phyloP scores from a whole-genome alignment of 805 yeast species.

The Candida oleophila region DNA sequence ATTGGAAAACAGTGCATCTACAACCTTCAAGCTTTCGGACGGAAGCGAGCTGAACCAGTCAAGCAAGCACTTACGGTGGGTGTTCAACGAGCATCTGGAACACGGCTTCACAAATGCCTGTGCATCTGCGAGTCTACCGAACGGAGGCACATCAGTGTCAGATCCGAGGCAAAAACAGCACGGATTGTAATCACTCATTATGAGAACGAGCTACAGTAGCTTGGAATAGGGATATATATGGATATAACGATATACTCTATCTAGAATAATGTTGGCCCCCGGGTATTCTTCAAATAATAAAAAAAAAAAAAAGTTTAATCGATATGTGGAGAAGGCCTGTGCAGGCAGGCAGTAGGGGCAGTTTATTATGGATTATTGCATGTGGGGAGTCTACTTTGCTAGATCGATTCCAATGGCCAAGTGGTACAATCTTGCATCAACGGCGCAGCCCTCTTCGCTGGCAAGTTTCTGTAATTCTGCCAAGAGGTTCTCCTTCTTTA shows the following conservation, averaged over 20 bases:
- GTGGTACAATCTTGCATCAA: slow-evolving; percentile 87
- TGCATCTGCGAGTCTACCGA: slow-evolving; percentile 34
- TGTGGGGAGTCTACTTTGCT: slow-evolving; percentile 29
- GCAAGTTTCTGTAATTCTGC: slow-evolving; percentile 50
- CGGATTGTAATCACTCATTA: slow-evolving; percentile 15
- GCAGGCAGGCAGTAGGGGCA: too few species aligned
- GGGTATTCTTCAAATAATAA: background rate
- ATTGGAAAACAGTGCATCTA: slow-evolving; percentile 9
- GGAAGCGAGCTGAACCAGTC: slow-evolving; percentile 43
- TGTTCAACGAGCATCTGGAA: slow-evolving; percentile 32
- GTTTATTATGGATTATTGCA: too few species aligned
- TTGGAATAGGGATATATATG: background rate
- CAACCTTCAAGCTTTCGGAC: slow-evolving; percentile 21
- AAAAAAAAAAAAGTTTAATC: background rate
- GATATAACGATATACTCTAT: too few species aligned
- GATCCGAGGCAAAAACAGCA: slow-evolving; percentile 43
- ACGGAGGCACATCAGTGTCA: slow-evolving; percentile 38
- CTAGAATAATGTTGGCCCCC: too few species aligned
- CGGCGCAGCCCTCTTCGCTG: slow-evolving; percentile 60
- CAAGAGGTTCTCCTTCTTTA: slow-evolving; percentile 61
- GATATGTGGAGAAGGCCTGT: too few species aligned
- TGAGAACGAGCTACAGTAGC: too few species aligned
- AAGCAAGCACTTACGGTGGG: slow-evolving; percentile 38
- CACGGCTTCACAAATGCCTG: slow-evolving; percentile 38
- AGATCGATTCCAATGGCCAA: slow-evolving; percentile 77